phyloP scores from a whole-genome alignment of 148 eudicot genomes.

The Chenopodium formosanum region DNA sequence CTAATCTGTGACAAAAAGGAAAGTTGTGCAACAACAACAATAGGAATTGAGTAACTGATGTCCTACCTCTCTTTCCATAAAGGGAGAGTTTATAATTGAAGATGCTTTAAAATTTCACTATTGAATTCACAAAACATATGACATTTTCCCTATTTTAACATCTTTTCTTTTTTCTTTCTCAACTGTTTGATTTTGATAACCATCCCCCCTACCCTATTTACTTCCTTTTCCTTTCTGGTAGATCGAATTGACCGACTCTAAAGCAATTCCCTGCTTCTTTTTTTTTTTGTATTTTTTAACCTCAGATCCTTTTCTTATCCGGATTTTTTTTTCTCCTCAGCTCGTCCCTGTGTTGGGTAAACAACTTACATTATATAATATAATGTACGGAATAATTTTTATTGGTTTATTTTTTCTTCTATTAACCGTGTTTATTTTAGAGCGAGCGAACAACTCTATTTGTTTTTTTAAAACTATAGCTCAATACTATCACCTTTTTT shows the following conservation, averaged over 20 bases:
- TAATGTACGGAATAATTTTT: too few species aligned
- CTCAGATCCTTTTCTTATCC: too few species aligned
- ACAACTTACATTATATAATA: too few species aligned
- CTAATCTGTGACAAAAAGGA: slow-evolving; percentile 10
- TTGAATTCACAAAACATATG: slow-evolving; percentile 16
- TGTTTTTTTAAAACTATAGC: too few species aligned
- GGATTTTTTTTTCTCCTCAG: too few species aligned
- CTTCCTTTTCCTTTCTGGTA: background rate
- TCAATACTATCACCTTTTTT: too few species aligned
- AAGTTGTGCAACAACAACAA: background rate
- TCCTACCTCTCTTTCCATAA: slow-evolving; percentile 18
- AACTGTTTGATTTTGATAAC: background rate
- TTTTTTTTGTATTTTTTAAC: too few species aligned
- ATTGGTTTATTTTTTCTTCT: too few species aligned
- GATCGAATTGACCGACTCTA: background rate
- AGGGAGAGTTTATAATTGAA: slow-evolving; percentile 1
- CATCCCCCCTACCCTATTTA: slow-evolving; percentile 2
- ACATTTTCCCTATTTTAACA: slow-evolving; percentile 20
- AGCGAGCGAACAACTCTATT: too few species aligned
- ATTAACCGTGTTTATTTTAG: too few species aligned
- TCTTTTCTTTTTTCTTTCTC: background rate
- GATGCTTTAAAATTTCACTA: slow-evolving; percentile 5
- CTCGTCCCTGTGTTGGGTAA: too few species aligned
- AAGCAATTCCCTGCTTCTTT: background rate
- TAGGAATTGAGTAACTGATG: background rate